Percentiles rank a stretch among this genome's conserved stretches.
Conservation (phyloP, 2,329 filamentous ascomycete genomes). For the Zalaria obscura region DNA sequence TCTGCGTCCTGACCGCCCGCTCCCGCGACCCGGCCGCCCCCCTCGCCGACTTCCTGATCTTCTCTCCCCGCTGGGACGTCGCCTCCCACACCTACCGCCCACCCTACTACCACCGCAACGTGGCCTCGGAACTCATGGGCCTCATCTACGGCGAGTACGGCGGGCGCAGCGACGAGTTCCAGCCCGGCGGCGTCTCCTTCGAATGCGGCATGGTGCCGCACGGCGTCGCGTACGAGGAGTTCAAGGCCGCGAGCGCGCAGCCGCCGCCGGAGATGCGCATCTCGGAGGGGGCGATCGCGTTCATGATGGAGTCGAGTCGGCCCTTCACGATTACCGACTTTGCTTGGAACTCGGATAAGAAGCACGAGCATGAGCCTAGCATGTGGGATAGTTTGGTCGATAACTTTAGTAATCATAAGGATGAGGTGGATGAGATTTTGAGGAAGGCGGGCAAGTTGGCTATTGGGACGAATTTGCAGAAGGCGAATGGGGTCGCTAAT, state of each 20-base stretch:
- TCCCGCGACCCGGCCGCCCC: conserved; percentile 22
- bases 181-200: conserved; percentile 21
- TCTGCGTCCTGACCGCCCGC: conserved; percentile 22
- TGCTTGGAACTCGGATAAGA: conserved; percentile 15
- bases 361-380: conserved; percentile 27
- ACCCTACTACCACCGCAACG: conserved; percentile 25
- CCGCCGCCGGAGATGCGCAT: conserved; percentile 33
- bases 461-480: too few species aligned
- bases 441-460: conserved; percentile 6
- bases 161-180: conserved; percentile 28
- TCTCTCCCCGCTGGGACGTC: conserved; percentile 24
- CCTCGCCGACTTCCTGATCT: conserved; percentile 23
- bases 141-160: conserved; percentile 22
- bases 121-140: conserved; percentile 22
- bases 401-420: conserved; percentile 20
- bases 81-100: conserved; percentile 23
- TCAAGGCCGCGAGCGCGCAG: conserved; percentile 33
- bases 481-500: too few species aligned
- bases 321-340: conserved; percentile 6
- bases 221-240: conserved; percentile 27
- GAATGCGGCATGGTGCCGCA: conserved; percentile 23
- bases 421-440: conserved; percentile 16
- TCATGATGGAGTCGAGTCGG: conserved; percentile 23
- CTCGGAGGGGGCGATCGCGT: conserved; percentile 27
- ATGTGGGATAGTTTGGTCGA: conserved; percentile 23